Percentiles rank a stretch among this genome's conserved stretches.
Evolutionary conservation across 73 alveolate species (phyloP).

Genomic region (Paramecium primaurelia): DNA sequence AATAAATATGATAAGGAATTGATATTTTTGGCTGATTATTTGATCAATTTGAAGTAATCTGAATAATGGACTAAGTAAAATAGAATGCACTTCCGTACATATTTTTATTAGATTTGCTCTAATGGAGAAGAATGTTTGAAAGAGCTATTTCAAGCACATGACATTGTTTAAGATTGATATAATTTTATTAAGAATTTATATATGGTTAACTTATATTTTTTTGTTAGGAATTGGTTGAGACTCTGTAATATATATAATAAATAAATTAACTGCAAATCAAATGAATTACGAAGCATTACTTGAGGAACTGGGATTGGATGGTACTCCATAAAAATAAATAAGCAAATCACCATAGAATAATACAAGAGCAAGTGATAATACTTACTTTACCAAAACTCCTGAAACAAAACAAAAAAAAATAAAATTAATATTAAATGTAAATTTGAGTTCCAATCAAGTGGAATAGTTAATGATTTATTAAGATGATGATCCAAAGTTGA

Average conservation of each 20-base stretch:
- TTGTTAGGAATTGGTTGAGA: not conserved
- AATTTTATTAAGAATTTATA: not conserved
- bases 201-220: not conserved
- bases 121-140: not conserved
- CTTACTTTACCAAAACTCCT: not conserved
- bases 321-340: not conserved
- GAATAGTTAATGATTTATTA: constrained; percentile 1
- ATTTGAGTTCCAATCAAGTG: not conserved
- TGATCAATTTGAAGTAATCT: not conserved
- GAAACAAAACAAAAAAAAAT: not conserved
- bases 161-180: not conserved
- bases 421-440: constrained; percentile 3
- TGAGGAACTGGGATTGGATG: constrained; percentile 2
- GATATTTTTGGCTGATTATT: constrained; percentile 14
- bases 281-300: constrained; percentile 18
- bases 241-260: not conserved
- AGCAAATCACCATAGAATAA: not conserved
- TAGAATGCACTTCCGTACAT: not conserved
- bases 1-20: constrained; percentile 71
- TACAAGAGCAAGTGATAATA: not conserved
- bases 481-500: constrained; percentile 7
- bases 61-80: not conserved
- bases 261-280: not conserved
- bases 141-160: not conserved
- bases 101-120: not conserved